phyloP scores from a whole-genome alignment of 176 grass and related monocot genomes.

The Tillandsia leiboldiana region DNA sequence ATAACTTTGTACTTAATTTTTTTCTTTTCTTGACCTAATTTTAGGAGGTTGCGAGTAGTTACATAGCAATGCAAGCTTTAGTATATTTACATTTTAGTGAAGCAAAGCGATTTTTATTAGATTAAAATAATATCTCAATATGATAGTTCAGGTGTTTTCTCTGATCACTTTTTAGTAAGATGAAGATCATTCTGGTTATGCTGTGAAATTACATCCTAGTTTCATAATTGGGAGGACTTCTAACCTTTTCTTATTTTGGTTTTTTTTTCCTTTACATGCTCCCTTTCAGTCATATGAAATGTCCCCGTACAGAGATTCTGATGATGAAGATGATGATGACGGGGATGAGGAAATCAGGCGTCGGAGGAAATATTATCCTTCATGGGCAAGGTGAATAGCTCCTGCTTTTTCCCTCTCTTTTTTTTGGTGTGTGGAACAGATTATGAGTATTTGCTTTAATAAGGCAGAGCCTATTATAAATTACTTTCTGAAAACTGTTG shows the following conservation, averaged over 20 bases:
- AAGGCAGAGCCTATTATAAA: background rate
- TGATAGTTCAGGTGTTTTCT: background rate
- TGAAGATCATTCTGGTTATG: background rate
- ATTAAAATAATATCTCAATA: background rate
- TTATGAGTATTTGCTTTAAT: background rate
- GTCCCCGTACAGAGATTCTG: slow-evolving; percentile 62
- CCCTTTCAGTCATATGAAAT: slow-evolving; percentile 51
- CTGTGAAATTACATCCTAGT: background rate
- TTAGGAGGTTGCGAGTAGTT: background rate
- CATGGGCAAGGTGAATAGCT: slow-evolving; percentile 45
- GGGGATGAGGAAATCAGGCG: slow-evolving; percentile 33
- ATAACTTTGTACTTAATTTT: background rate
- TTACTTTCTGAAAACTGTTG: background rate
- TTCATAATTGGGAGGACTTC: slow-evolving; percentile 4
- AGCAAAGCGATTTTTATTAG: background rate
- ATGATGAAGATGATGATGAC: slow-evolving; percentile 35
- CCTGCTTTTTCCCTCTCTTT: slow-evolving; percentile 7
- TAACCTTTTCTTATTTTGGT: slow-evolving; percentile 14
- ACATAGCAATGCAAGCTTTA: background rate
- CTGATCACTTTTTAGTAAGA: background rate
- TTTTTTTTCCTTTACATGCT: slow-evolving; percentile 15
- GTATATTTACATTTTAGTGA: background rate
- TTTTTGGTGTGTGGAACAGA: background rate
- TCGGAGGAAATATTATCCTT: slow-evolving; percentile 41
- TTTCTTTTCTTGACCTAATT: background rate